Evolutionary conservation across 1,139 yeast genomes (phyloP), one percentile per base, ranked within the genome.

Genomic region (Saccharomyces uvarum): DNA sequence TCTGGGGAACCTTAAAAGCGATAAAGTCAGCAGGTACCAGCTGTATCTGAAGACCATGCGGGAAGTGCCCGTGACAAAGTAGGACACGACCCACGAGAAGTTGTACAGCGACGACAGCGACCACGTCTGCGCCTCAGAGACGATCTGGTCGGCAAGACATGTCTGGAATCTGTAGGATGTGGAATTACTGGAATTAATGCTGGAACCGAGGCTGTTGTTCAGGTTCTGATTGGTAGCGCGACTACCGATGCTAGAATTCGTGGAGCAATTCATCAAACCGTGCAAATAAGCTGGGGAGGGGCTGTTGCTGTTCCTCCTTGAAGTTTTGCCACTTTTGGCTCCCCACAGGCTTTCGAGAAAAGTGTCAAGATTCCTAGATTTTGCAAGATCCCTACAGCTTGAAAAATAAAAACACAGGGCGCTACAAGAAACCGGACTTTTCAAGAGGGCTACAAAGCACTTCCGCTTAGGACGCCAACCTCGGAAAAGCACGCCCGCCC

Each of bases 1-100:
- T 32, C 47, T 51, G 11, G 61, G 61, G 9, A 58, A 47, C 44
- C 53, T 47, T 32, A 58, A 41, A 33, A 58, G 52, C 21, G 55
- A 47, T 8, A 57, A 28, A 5, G 61, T 57, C 21, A 49, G 49
- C 33, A 55, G 11, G 38, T 55, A 57, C 52, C 52, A 50, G 9
- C 44, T 31, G 21, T 31, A 42, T 19, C 21, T 42, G 49, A 50
- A 29, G 13, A 48, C 48, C 48, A 50, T 29, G 26, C 47, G 52
- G 14, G 52, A 44, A 7, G 49, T 21, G n/a, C 52, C 52, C 32
- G 41, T 50, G 13, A 50, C 27, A 21, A 50, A 50, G 48, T 50
- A 50, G 9, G 52, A 26, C 26, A 50, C 29, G 7, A 50, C 52
- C 52, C 52, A 50, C 11, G 47, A 50, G 29, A 28, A 29, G 49